Conservation (phyloP, 2,329 filamentous ascomycete genomes). For the Pseudogymnoascus sp. region DNA sequence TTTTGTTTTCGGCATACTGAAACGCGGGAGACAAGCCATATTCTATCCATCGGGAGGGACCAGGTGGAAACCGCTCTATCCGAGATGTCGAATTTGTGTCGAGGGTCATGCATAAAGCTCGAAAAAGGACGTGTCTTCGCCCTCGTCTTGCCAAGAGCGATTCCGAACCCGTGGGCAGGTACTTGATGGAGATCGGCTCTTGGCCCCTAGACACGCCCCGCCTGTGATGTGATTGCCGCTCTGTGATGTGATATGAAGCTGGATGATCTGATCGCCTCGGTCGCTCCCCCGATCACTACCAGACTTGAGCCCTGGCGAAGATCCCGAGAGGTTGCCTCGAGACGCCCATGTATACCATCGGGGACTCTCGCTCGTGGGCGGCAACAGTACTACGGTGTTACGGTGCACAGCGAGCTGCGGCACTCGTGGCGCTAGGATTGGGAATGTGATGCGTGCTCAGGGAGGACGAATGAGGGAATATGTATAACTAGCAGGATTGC, state of each 20-base stretch:
- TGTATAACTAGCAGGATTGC: not conserved
- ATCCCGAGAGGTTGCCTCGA: not conserved
- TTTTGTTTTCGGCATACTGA: not conserved
- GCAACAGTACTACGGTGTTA: not conserved
- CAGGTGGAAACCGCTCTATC: not conserved
- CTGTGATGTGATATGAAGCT: not conserved
- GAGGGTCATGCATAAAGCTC: not conserved
- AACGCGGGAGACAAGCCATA: not conserved
- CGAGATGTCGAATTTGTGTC: not conserved
- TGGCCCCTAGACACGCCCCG: not conserved
- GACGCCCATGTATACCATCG: not conserved
- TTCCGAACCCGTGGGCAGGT: not conserved
- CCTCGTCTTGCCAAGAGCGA: not conserved
- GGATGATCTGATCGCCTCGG: not conserved
- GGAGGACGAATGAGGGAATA: not conserved
- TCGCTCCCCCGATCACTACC: not conserved
- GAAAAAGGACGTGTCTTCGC: not conserved
- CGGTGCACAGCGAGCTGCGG: not conserved
- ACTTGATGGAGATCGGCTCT: not conserved
- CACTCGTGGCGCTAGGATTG: not conserved
- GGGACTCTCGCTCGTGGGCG: not conserved
- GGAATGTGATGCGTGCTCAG: not conserved
- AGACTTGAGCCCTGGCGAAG: conserved; percentile 1
- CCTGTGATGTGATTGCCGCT: not conserved
- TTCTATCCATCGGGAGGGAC: not conserved